Evolutionary conservation across 108 stramenopile species (phyloP), one percentile per base, ranked within the genome.

Genomic region (Stephanodiscus triporus): DNA sequence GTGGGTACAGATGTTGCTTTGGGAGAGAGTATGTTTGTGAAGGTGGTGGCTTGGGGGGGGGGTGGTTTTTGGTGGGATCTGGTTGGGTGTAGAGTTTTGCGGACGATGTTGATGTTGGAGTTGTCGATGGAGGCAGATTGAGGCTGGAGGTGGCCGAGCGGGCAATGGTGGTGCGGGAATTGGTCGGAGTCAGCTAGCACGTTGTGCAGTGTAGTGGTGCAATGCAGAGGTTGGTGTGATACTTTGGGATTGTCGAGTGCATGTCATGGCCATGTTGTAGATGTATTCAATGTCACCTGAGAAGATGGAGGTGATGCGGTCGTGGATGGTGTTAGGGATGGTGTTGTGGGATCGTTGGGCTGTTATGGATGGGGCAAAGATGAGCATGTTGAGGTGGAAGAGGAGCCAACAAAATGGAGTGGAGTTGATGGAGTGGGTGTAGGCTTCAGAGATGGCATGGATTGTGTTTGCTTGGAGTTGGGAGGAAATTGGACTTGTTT

Each of bases 381-480:
- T 36, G 32, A 67, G 66, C 32, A 67, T 38, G 20, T 67, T 37
- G 38, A 67, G 27, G 37, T 67, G 66, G 29, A 67, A 20, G 19
- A 67, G 53, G n/a, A 67, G 53, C 66, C 66, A 67, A 51, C 66
- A 67, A 38, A 67, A 55, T 0, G 66, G 51, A 13, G 66, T 8
- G n/a, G n/a, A n/a, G n/a, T n/a, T n/a, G n/a, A n/a, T n/a, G n/a
- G n/a, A n/a, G n/a, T n/a, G n/a, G n/a, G 0, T n/a, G n/a, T n/a
- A n/a, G n/a, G n/a, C n/a, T n/a, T n/a, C n/a, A n/a, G n/a, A n/a
- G n/a, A n/a, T n/a, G n/a, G n/a, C n/a, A n/a, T n/a, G n/a, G n/a
- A n/a, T n/a, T n/a, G n/a, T n/a, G n/a, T n/a, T n/a, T n/a, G n/a
- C n/a, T n/a, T n/a, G n/a, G n/a, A n/a, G n/a, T 34, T 5, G 32